Evolutionary conservation across 371 early-diverging fungal genomes (phyloP).

Genomic region (Mortierella sp.): DNA sequence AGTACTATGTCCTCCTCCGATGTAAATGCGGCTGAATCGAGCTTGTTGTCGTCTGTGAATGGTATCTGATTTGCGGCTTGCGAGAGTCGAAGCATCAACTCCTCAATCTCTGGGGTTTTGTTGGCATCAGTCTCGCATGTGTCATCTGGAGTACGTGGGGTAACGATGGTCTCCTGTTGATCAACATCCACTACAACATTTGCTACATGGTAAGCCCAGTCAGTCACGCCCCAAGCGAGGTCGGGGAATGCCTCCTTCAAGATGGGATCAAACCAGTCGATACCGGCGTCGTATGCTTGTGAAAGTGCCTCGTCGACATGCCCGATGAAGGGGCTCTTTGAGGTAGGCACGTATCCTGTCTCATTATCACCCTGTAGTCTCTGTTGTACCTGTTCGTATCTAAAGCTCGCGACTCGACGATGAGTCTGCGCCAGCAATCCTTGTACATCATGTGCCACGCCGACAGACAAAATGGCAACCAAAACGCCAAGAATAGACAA

Average conservation of each 20-base stretch:
- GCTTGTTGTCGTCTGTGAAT: neutral
- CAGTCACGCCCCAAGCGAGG: constrained; percentile 35
- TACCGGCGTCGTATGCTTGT: constrained; percentile 35
- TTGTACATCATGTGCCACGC: constrained; percentile 47
- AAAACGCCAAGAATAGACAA: constrained; percentile 27
- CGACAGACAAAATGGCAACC: constrained; percentile 24
- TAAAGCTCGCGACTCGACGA: constrained; percentile 21
- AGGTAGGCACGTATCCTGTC: neutral
- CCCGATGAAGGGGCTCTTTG: neutral
- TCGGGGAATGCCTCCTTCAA: constrained; percentile 47
- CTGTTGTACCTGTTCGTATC: constrained; percentile 5
- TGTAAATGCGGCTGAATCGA: neutral
- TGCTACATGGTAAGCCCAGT: constrained; percentile 45
- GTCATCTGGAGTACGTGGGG: neutral
- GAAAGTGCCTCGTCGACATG: constrained; percentile 29
- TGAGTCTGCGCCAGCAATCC: constrained; percentile 49
- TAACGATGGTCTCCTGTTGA: neutral
- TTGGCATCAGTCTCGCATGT: neutral
- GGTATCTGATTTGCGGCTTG: constrained; percentile 6
- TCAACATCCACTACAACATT: constrained; percentile 35
- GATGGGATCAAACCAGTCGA: constrained; percentile 48
- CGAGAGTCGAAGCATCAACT: constrained; percentile 2
- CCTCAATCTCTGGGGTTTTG: constrained; percentile 6
- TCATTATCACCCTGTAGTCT: neutral
- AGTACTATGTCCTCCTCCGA: neutral